phyloP scores from a whole-genome alignment of 2,329 filamentous ascomycete genomes.

The Fusarium sp. region DNA sequence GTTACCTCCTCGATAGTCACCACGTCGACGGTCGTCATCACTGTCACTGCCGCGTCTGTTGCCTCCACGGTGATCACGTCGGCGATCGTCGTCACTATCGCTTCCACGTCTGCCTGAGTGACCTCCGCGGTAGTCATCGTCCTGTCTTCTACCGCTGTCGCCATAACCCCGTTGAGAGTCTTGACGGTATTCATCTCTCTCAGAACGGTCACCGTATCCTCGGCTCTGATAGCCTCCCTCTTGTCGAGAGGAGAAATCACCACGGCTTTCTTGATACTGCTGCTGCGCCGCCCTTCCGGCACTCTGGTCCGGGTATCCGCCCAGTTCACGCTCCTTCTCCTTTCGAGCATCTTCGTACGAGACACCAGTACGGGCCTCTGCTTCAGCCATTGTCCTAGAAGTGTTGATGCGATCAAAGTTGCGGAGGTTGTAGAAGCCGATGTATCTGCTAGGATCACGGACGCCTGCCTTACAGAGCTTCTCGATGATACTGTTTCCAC shows the following conservation, averaged over 20 bases:
- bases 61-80: background rate
- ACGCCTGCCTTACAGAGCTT: slow-evolving; percentile 75
- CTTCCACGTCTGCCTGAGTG: background rate
- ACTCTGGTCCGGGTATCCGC: slow-evolving; percentile 54
- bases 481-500: slow-evolving; percentile 82
- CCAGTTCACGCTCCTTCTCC: slow-evolving; percentile 70
- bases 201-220: slow-evolving; percentile 10
- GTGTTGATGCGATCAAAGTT: slow-evolving; percentile 87
- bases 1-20: background rate
- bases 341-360: slow-evolving; percentile 73
- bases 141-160: background rate
- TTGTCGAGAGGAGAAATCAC: slow-evolving; percentile 19
- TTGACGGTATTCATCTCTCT: slow-evolving; percentile 2
- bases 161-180: slow-evolving; percentile 4
- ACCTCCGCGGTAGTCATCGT: slow-evolving; percentile 18
- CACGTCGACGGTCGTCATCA: background rate
- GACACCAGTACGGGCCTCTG: slow-evolving; percentile 72
- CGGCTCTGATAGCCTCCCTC: slow-evolving; percentile 14
- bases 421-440: slow-evolving; percentile 86
- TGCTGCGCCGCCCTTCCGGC: slow-evolving; percentile 32
- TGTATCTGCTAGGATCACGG: slow-evolving; percentile 75
- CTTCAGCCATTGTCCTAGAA: slow-evolving; percentile 68
- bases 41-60: background rate
- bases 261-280: slow-evolving; percentile 21
- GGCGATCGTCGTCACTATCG: background rate